Percentiles rank a stretch among this genome's conserved stretches.
Conservation (phyloP, 2,329 filamentous ascomycete genomes). For the Camptophora hylomeconis region DNA sequence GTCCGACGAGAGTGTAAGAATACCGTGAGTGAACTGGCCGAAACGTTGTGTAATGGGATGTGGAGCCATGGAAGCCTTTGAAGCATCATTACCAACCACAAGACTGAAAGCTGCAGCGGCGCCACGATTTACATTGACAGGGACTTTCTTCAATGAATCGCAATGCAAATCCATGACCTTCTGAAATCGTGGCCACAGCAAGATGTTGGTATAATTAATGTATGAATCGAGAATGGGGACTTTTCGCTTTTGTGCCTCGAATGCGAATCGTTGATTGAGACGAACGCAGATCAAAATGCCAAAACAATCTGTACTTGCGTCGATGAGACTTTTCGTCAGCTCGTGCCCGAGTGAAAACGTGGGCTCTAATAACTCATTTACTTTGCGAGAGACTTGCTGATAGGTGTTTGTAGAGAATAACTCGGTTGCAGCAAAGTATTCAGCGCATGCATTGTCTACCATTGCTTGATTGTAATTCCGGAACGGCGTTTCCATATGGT, state of each 20-base stretch:
- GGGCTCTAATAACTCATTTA: slow-evolving; percentile 77
- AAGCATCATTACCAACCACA: slow-evolving; percentile 34
- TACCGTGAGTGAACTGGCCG: slow-evolving; percentile 77
- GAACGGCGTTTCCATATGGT: slow-evolving; percentile 84
- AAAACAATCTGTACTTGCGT: slow-evolving; percentile 68
- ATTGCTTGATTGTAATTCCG: slow-evolving; percentile 89
- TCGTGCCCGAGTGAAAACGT: slow-evolving; percentile 72
- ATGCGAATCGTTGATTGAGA: slow-evolving; percentile 85
- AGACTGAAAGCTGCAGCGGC: slow-evolving; percentile 40
- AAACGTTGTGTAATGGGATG: slow-evolving; percentile 93
- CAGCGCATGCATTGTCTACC: slow-evolving; percentile 83
- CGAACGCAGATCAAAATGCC: slow-evolving; percentile 85
- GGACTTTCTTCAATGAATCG: slow-evolving; percentile 61
- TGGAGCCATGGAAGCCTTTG: slow-evolving; percentile 63
- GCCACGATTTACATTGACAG: slow-evolving; percentile 31
- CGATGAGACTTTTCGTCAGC: slow-evolving; percentile 63
- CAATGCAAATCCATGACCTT: slow-evolving; percentile 86
- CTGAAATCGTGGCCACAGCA: slow-evolving; percentile 91
- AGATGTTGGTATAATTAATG: slow-evolving; percentile 89
- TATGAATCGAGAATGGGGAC: slow-evolving; percentile 82
- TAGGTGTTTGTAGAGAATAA: slow-evolving; percentile 71
- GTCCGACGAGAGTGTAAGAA: slow-evolving; percentile 72
- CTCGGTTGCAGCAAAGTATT: slow-evolving; percentile 83
- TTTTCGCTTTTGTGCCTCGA: slow-evolving; percentile 82
- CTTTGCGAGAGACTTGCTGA: slow-evolving; percentile 66